Evolutionary conservation across 192 early-diverging fungal genomes (phyloP), one percentile per base, ranked within the genome.

Genomic region (Coemansia sp.): DNA sequence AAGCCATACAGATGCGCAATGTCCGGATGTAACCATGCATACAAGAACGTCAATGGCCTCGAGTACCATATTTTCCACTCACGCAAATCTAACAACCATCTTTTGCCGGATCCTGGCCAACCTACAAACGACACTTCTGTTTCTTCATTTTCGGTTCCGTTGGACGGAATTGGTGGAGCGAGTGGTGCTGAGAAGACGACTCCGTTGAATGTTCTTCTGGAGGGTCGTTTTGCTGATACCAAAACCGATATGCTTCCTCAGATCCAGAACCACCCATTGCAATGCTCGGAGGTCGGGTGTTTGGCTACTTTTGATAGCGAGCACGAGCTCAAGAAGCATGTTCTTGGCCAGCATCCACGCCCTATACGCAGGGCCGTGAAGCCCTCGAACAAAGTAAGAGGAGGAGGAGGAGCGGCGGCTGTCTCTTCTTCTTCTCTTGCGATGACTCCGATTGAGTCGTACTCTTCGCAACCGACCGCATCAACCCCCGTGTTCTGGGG

Each of bases 11-110:
- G 85, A 43, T 93, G 92, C 45, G 87, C 83, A 1, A 87, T 89
- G 68, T 60, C 80, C 1, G 87, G 84, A 8, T 94, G 92, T 49
- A 76, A 84, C 37, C 90, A 90, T 61, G 76, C 80, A 19, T 94
- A 94, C 77, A 92, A 92, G 69, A 94, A 94, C 67, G 88, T 92
- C 70, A 92, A 91, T 57, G 92, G 92, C n/a, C 78, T 94, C 5
- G 87, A 90, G 70, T 93, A 93, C 67, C 92, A 93, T 53, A 83
- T 92, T 15, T 85, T 86, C 62, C 86, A 90, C 44, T 85, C 88
- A 23, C 73, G 74, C 68, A 84, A 79, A 52, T 60, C 76, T n/a
- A 71, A 67, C 52, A 63, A 63, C 52, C 81, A 84, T 47, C 57
- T 84, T 44, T 16, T 73, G 61, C 63, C 66, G 1, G 64, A 41